Conservation (phyloP, 306 rosid genomes). For the Myrica gale region DNA sequence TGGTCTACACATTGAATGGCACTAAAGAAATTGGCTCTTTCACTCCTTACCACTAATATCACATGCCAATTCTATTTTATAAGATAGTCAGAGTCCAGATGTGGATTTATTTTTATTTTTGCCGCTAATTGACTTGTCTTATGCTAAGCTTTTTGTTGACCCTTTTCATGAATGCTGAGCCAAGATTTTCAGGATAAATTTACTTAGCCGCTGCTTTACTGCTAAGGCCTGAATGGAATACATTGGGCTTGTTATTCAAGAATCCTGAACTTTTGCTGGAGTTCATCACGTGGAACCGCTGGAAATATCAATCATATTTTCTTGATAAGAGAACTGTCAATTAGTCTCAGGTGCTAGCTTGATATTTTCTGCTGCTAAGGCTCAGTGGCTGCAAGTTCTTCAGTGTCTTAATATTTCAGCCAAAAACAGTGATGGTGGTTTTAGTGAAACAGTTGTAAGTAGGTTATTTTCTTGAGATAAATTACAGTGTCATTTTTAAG, state of each 20-base stretch:
- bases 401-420: conserved; percentile 17
- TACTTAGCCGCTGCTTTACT: not conserved
- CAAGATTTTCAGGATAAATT: not conserved
- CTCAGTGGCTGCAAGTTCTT: conserved; percentile 38
- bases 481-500: not conserved
- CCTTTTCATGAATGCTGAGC: not conserved
- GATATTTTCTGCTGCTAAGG: conserved; percentile 42
- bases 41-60: not conserved
- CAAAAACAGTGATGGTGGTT: conserved; percentile 11
- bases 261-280: conserved; percentile 32
- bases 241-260: conserved; percentile 33
- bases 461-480: not conserved
- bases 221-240: conserved; percentile 5
- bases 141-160: not conserved
- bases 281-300: conserved; percentile 31
- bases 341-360: conserved; percentile 48
- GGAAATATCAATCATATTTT: conserved; percentile 38
- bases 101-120: not conserved
- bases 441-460: conserved; percentile 36
- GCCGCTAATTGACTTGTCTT: not conserved
- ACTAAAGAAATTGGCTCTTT: not conserved
- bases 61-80: not conserved
- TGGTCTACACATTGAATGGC: not conserved
- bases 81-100: not conserved
- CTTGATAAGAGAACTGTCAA: conserved; percentile 37